A percentile compares a stretch with the other conserved stretches of the same genome.
phyloP scores from a whole-genome alignment of 2,329 filamentous ascomycete genomes.

The Orbilia quercus region DNA sequence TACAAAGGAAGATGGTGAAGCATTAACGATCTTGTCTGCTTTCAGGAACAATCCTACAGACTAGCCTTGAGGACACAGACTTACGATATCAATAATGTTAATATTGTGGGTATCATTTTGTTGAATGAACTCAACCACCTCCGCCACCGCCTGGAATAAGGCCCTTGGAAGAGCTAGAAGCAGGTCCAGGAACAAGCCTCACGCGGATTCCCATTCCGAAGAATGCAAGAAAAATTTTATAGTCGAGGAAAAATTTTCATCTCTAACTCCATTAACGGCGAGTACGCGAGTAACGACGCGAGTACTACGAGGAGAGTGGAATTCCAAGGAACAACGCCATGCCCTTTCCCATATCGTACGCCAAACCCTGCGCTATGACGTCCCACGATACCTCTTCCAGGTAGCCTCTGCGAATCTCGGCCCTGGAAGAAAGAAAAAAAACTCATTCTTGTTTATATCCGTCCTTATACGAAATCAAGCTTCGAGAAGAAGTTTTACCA shows the following conservation, averaged over 20 bases:
- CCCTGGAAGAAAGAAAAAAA: background rate
- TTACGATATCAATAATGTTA: too few relatives aligned
- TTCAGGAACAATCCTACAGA: too few relatives aligned
- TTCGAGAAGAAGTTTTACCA: too few relatives aligned
- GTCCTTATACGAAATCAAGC: constrained; percentile 6
- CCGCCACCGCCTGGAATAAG: constrained; percentile 4
- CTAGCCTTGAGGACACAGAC: too few relatives aligned
- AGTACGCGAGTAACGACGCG: too few relatives aligned
- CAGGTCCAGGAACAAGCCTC: constrained; percentile 24
- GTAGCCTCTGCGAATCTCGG: background rate
- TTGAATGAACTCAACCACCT: constrained; percentile 1
- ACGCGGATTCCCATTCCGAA: constrained; percentile 20
- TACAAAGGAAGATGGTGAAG: too few relatives aligned
- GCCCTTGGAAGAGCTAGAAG: constrained; percentile 19
- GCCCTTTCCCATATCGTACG: constrained; percentile 2
- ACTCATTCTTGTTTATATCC: constrained; percentile 11
- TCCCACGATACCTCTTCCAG: constrained; percentile 16
- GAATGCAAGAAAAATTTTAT: constrained; percentile 22
- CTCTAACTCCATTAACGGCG: too few relatives aligned
- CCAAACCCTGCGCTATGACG: constrained; percentile 45
- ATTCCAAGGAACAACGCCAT: constrained; percentile 42
- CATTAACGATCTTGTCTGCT: too few relatives aligned
- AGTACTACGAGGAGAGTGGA: too few relatives aligned
- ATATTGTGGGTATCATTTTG: too few relatives aligned
- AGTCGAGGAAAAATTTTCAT: constrained; percentile 22